Base-by-base conservation (phyloP, 2,329 filamentous ascomycete species). In the Teratosphaeria pseudoeucalypti region DNA sequence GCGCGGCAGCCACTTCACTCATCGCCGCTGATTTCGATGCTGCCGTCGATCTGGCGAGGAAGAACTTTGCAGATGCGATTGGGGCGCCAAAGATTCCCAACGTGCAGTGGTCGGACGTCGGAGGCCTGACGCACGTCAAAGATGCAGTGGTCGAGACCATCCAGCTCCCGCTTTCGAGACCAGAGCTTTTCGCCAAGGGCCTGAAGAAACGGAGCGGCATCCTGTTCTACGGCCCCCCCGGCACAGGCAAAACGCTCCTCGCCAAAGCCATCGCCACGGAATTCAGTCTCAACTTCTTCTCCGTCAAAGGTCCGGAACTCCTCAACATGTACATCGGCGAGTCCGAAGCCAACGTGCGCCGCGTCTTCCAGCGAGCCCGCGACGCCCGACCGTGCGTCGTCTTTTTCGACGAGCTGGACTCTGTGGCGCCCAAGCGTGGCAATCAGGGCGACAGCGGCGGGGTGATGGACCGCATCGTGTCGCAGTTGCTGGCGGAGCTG, bases 181-280 rank as follows among this genome's bases (percentile, higher is more conserved):
- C 92, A 0, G 94, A 97, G 73, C 82, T 97, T 1, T 97, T 97
- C 69, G 92, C 92, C 34, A 95, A 92, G 78, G 94, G 92, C 56
- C 94, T 97, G 88, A 96, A 96, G 82, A 97, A 97, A 78, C 86
- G 92, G 52, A 95, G 90, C 26, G 91, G 91, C 66, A 95, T 96
- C 65, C 75, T 95, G 27, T 95, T 96, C 75, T 95, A 95, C 69
- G 91, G 91, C 0, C 91, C 91, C 0, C 91, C 91, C 0, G 91
- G 91, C 62, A 95, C 91, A 1, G 91, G 91, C 67, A 96, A 96
- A 77, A 96, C 91, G 1, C 77, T 95, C n/a, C 81, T 95, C 55
- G 91, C 91, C 56, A 95, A 95, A 76, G 91, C 91, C 34, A 95
- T 95, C 66, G 91, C 91, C 0, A 95, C 91, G 0, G 91, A 95